Percentiles rank a stretch among this genome's conserved stretches.
phyloP scores from a whole-genome alignment of 257 asterid genomes.

The Capsicum pubescens region DNA sequence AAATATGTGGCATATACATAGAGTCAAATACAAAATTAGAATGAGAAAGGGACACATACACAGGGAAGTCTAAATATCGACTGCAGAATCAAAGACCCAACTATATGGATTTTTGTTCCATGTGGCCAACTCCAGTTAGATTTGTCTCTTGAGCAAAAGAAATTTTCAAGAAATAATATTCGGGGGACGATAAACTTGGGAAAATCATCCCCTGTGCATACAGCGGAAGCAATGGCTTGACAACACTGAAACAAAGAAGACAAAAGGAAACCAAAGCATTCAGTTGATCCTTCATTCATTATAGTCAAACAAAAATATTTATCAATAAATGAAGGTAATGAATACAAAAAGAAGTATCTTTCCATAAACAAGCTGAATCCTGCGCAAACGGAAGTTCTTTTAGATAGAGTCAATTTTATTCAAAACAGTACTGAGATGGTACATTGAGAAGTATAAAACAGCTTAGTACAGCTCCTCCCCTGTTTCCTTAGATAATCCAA shows the following conservation, averaged over 20 bases:
- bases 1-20: not conserved
- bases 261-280: slow-evolving; percentile 23
- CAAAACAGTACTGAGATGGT: not conserved
- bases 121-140: slow-evolving; percentile 84
- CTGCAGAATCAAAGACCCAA: slow-evolving; percentile 92
- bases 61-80: slow-evolving; percentile 69
- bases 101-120: slow-evolving; percentile 72
- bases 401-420: not conserved
- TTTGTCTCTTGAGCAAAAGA: slow-evolving; percentile 59
- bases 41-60: slow-evolving; percentile 55
- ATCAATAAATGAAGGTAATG: not conserved
- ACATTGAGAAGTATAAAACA: not conserved
- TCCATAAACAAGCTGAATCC: not conserved
- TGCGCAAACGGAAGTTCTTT: not conserved
- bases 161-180: slow-evolving; percentile 76
- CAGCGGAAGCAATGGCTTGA: slow-evolving; percentile 86
- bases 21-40: slow-evolving; percentile 7
- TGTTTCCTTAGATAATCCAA: not conserved
- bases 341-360: not conserved
- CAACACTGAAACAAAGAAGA: slow-evolving; percentile 62
- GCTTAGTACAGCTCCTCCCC: not conserved
- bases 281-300: slow-evolving; percentile 6
- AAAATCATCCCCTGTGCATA: slow-evolving; percentile 59
- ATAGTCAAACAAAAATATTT: not conserved
- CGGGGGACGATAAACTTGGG: slow-evolving; percentile 66